These are phyloP conservation scores for Crithidia mellificae DNA, from an alignment of 208 protist species.

Conservation along the genomic window DNA sequence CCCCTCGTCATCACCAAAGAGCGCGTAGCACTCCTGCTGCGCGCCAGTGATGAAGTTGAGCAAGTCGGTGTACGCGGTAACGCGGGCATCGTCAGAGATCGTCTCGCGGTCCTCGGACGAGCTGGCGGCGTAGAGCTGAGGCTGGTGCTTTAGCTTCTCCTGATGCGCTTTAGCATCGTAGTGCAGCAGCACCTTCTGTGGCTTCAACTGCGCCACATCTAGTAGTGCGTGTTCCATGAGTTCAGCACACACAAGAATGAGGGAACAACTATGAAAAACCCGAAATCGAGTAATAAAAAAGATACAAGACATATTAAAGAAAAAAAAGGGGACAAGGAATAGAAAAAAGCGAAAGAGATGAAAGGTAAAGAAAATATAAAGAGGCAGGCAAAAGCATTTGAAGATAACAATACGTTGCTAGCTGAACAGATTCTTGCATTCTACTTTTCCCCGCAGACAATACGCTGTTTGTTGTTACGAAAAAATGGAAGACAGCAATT, in stretches of 20 bases:
- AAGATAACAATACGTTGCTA: no score
- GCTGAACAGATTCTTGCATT: no score
- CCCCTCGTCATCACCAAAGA: conserved; percentile 55
- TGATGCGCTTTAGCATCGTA: conserved; percentile 26
- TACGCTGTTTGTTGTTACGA: no score
- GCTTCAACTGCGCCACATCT: conserved; percentile 16
- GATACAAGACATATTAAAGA: no score
- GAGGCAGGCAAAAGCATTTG: no score
- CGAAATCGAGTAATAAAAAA: no score
- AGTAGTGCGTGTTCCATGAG: conserved; percentile 28
- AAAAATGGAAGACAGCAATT: no score
- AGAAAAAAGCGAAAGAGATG: no score
- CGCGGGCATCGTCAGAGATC: conserved; percentile 9
- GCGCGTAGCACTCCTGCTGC: conserved; percentile 57
- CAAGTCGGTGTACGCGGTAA: conserved; percentile 40
- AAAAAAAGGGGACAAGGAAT: no score
- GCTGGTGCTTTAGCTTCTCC: conserved; percentile 28
- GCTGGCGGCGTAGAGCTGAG: conserved; percentile 25
- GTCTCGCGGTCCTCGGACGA: conserved; percentile 18
- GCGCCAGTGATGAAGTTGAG: conserved; percentile 55
- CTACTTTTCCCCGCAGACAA: no score
- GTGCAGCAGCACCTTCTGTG: conserved; percentile 15
- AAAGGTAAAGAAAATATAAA: no score
- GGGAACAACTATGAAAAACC: neutral
- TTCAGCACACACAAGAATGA: neutral